phyloP scores from a whole-genome alignment of 257 asterid genomes.

The Sherardia arvensis region DNA sequence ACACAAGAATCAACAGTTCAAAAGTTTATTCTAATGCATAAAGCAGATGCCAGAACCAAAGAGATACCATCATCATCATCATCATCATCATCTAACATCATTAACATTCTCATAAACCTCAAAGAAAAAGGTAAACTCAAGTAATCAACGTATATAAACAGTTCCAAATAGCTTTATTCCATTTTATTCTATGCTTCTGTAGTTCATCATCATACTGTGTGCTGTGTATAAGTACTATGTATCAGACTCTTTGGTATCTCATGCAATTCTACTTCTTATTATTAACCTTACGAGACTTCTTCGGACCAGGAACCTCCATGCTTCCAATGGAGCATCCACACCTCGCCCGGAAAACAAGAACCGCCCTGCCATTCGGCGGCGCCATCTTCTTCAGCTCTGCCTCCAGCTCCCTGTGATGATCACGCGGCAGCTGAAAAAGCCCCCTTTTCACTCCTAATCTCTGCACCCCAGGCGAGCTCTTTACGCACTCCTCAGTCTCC shows the following conservation, averaged over 20 bases:
- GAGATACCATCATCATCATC: background rate
- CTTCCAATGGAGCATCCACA: slow-evolving; percentile 91
- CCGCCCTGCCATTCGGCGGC: slow-evolving; percentile 87
- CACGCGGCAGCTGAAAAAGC: slow-evolving; percentile 63
- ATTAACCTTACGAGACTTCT: slow-evolving; percentile 65
- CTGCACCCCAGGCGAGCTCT: slow-evolving; percentile 23
- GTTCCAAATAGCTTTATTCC: slow-evolving; percentile 24
- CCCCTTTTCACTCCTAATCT: slow-evolving; percentile 51
- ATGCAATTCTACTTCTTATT: slow-evolving; percentile 48
- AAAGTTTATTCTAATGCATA: slow-evolving; percentile 10
- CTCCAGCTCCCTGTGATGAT: slow-evolving; percentile 75
- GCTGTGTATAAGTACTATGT: slow-evolving; percentile 7
- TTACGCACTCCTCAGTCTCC: slow-evolving; percentile 72
- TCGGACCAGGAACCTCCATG: slow-evolving; percentile 85
- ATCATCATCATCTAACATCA: slow-evolving; percentile 10
- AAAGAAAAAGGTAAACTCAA: slow-evolving; percentile 1
- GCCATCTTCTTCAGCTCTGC: slow-evolving; percentile 96
- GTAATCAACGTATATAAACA: background rate
- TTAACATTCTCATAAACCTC: slow-evolving; percentile 3
- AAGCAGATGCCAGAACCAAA: slow-evolving; percentile 2
- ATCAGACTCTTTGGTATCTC: no score
- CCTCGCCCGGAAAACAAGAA: slow-evolving; percentile 71
- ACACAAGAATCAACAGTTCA: background rate
- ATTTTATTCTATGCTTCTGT: slow-evolving; percentile 29
- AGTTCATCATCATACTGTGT: slow-evolving; percentile 15